Base-by-base conservation (phyloP, 345 rosid genomes). In the Geranium brycei region DNA sequence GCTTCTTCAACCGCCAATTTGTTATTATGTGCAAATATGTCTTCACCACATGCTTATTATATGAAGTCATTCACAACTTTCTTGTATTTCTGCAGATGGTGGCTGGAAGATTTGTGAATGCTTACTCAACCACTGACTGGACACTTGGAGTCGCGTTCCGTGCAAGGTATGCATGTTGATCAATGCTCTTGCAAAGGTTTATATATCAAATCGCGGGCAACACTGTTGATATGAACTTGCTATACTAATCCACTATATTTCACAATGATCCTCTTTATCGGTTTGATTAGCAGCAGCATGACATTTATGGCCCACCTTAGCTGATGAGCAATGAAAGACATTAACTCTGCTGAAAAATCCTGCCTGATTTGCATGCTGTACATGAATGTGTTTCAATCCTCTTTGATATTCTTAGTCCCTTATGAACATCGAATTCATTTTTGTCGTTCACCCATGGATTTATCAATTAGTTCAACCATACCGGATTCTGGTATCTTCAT, bases 81-180 rank as follows among this genome's bases (percentile, higher is more conserved):
- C 35, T 70, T 8, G 53, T 72, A 40, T 68, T 23, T 72, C 60
- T 72, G 66, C 80, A 93, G 99, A 86, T 93, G 92, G 99, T 93
- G 70, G 87, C 96, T 57, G 99, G 96, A 70, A 85, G 99, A 77
- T 93, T 93, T 83, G 74, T 90, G 64, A 93, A 86, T 79, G 95
- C 87, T 15, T 90, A 86, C 75, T 87, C 99, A 14, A 80, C 88
- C 17, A 82, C 78, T 66, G 99, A 93, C 58, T 93, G 99, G 99
- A 93, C 77, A 23, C 99, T 93, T 35, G 99, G 89, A 77, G 72
- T 93, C 66, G 97, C 96, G 66, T 90, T 90, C 70, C 99, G 99
- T 17, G 97, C 99, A 35, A 93, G 95, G 99, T 93, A 86, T 61
- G 60, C 18, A 23, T 63, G 64, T 30, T 66, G 40, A 56, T n/a